Base-by-base conservation (phyloP, 192 early-diverging fungal species). In the Rhizophlyctis rosea region DNA sequence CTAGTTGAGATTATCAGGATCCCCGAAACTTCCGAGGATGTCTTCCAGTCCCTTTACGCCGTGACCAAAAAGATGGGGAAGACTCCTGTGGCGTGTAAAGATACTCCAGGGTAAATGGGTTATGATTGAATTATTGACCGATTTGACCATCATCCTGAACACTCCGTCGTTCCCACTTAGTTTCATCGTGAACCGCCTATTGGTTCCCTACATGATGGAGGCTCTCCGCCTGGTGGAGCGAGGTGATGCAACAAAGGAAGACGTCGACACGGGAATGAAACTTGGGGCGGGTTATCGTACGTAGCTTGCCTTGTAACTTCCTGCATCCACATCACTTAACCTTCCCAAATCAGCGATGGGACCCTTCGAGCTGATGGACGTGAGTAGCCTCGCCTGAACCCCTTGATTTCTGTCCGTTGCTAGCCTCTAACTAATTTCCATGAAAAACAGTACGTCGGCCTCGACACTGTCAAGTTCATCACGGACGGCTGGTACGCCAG, bases 141-240 rank as follows among this genome's bases (percentile, higher is more conserved):
- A n/a, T n/a, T n/a, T n/a, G n/a, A n/a, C n/a, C n/a, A n/a, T n/a
- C n/a, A n/a, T n/a, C n/a, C n/a, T n/a, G n/a, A n/a, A n/a, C n/a
- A n/a, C n/a, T n/a, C n/a, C n/a, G n/a, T 48, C 13, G 13, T 35
- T 58, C 34, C 57, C 29, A 25, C 24, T 24, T 52, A 65, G 67
- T 33, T 94, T 95, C 65, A 91, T 97, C 52, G 95, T 98, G 59
- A 98, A 98, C 80, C 86, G 95, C 29, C 86, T 98, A 52, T 74
- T 98, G 61, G 91, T 98, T 11, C 95, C 95, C 1, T 98, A 96
- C 72, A 88, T 94, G 87, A 86, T 95, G 85, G 95, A 98, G 77
- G 81, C 95, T n/a, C 74, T 95, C 21, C 90, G 95, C 23, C 77
- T 98, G 35, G 79, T 94, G 47, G 93, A 96, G 73, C 88, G 93